A percentile compares a stretch with the other conserved stretches of the same genome.
phyloP scores from a whole-genome alignment of 208 protist species.

The Trypanosoma mega region DNA sequence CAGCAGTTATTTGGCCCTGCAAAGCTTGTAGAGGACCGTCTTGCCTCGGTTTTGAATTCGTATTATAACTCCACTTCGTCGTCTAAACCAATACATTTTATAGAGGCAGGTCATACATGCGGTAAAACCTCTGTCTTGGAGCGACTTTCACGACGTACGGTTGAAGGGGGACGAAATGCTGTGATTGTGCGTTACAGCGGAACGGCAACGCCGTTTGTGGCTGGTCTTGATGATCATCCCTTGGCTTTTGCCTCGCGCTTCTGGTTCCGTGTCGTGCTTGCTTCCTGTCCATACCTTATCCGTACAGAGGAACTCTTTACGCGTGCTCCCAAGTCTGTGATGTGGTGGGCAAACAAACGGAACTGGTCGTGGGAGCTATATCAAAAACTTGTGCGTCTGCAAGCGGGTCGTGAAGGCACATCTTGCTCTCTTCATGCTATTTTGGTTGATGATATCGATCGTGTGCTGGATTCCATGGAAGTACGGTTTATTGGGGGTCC shows the following conservation, averaged over 20 bases:
- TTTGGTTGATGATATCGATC: constrained; percentile 76
- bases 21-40: constrained; percentile 79
- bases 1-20: constrained; percentile 74
- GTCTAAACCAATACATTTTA: constrained; percentile 72
- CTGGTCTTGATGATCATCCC: constrained; percentile 82
- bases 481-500: background rate
- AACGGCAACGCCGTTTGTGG: constrained; percentile 66
- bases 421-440: constrained; percentile 41
- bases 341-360: constrained; percentile 71
- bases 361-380: constrained; percentile 82
- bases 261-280: constrained; percentile 82
- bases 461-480: constrained; percentile 74
- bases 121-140: constrained; percentile 80
- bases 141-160: constrained; percentile 48
- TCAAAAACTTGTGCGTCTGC: constrained; percentile 41
- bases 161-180: constrained; percentile 43
- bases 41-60: constrained; percentile 55
- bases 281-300: constrained; percentile 69
- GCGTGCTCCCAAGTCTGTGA: constrained; percentile 59
- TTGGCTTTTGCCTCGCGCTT: constrained; percentile 74
- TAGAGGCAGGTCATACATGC: constrained; percentile 64
- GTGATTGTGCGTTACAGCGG: constrained; percentile 75
- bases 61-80: constrained; percentile 39
- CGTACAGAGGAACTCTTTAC: constrained; percentile 75
- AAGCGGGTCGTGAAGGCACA: background rate